Evolutionary conservation across 768 basidiomycete genomes (phyloP).

Genomic region (Mycena filopes): DNA sequence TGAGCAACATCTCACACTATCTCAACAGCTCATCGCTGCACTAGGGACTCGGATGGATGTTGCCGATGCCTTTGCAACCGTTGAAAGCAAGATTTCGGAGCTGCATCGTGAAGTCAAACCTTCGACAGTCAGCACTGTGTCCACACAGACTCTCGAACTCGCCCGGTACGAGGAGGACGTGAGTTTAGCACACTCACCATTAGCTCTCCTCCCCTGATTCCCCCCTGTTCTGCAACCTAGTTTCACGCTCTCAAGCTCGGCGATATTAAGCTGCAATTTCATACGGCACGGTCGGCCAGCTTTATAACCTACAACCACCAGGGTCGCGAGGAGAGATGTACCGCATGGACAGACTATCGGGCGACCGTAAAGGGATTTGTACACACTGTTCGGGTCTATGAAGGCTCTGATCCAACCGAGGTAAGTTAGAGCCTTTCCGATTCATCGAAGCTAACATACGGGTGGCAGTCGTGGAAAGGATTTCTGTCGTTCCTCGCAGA

Average conservation of each 20-base stretch:
- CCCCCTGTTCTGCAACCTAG: neutral
- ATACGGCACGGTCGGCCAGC: neutral
- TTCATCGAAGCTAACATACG: too few relatives aligned
- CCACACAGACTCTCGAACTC: neutral
- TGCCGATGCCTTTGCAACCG: neutral
- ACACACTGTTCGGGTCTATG: too few relatives aligned
- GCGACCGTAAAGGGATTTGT: neutral
- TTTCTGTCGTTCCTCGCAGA: neutral
- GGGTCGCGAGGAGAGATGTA: neutral
- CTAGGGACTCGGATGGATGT: neutral
- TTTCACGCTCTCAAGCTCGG: conserved; percentile 8
- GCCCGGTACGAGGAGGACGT: too few relatives aligned
- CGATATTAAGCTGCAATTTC: neutral
- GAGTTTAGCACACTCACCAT: neutral
- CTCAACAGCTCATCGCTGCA: neutral
- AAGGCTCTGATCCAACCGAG: conserved; percentile 1
- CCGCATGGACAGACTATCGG: neutral
- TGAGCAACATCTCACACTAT: neutral
- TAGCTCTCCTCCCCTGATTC: neutral
- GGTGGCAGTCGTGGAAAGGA: neutral
- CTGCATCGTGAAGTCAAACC: neutral
- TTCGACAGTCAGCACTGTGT: neutral
- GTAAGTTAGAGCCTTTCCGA: too few relatives aligned
- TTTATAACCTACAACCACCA: neutral
- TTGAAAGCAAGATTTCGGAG: neutral